Evolutionary conservation across 2,329 filamentous ascomycete species (phyloP).

Genomic region (Sordariomycetes sp.): DNA sequence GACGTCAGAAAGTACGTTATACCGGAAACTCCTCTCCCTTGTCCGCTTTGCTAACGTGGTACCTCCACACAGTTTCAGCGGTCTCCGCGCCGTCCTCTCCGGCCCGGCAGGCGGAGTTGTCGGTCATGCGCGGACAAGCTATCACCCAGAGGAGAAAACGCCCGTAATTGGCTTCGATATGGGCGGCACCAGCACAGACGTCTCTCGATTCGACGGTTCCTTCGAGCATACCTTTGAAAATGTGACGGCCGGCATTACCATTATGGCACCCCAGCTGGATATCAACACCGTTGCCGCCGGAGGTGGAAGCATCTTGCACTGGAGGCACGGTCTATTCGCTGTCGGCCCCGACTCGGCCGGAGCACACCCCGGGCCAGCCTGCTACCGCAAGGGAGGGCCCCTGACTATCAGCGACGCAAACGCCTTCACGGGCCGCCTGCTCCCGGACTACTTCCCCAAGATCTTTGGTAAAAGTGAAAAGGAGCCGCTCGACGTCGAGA

Average conservation of each 20-base stretch:
- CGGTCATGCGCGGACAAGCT: conserved; percentile 23
- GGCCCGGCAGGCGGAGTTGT: conserved; percentile 72
- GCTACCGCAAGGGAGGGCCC: conserved; percentile 63
- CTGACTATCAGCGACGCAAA: conserved; percentile 66
- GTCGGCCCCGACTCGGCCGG: conserved; percentile 64
- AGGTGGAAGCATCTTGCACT: conserved; percentile 60
- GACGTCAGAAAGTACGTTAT: conserved; percentile 37
- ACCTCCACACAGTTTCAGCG: conserved; percentile 42
- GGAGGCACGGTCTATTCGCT: conserved; percentile 61
- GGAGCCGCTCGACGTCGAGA: conserved; percentile 32
- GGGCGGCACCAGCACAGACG: conserved; percentile 63
- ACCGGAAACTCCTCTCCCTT: not conserved
- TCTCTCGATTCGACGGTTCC: conserved; percentile 50
- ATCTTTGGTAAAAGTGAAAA: conserved; percentile 63
- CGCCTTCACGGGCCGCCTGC: conserved; percentile 49
- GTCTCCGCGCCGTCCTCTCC: conserved; percentile 58
- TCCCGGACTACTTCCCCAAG: conserved; percentile 58
- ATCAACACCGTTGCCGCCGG: conserved; percentile 75
- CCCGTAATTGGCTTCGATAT: conserved; percentile 4
- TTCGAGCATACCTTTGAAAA: conserved; percentile 53
- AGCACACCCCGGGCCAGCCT: conserved; percentile 61
- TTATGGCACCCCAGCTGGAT: conserved; percentile 69
- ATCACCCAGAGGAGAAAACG: not conserved
- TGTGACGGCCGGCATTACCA: conserved; percentile 66
- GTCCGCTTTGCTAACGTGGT: not conserved